Evolutionary conservation across 768 basidiomycete genomes (phyloP), one percentile per base, ranked within the genome.

Genomic region (Pleurotus ostreatus): DNA sequence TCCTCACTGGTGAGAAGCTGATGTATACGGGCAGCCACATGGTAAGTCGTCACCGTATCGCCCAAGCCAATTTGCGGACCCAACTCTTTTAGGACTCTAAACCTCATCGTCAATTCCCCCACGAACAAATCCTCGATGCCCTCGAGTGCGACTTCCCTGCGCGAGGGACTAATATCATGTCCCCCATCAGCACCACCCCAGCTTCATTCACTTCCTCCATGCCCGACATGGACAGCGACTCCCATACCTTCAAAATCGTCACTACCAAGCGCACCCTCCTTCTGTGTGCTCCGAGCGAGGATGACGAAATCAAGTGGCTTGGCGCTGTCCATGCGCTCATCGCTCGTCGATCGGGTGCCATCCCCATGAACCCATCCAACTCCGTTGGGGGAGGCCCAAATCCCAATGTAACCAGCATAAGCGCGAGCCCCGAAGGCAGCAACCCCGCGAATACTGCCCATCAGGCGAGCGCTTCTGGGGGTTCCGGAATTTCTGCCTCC

Each of bases 251-350:
- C 84, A 94, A 97, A 73, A 88, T 98, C 55, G 88, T 98, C 62
- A 97, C 94, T 38, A 94, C 96, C 54, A 94, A 96, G 70, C 84
- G 93, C 58, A 89, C 91, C 15, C 74, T 94, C 57, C 70, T 96
- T 53, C 76, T 98, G 22, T 97, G 94, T 64, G 97, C 97, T 5
- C 96, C 97, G 13, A 88, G 82, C 57, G 97, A 99, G 70, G 97
- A 98, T 63, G 96, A 98, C 63, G 97, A 98, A 73, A 95, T 98
- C 69, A 92, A 89, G 70, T 99, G 97, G 97, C 76, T 99, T 46
- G 94, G 94, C 49, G 94, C 96, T 8, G 84, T 98, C 39, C 86
- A 94, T 49, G 94, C 94, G 58, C 78, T 99, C 66, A 88, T 98
- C 60, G 88, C 89, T 16, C 78, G 91, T 54, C 76, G 92, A 60